Conservation (phyloP, 176 grass and related monocot genomes). For the Oryza nivara region DNA sequence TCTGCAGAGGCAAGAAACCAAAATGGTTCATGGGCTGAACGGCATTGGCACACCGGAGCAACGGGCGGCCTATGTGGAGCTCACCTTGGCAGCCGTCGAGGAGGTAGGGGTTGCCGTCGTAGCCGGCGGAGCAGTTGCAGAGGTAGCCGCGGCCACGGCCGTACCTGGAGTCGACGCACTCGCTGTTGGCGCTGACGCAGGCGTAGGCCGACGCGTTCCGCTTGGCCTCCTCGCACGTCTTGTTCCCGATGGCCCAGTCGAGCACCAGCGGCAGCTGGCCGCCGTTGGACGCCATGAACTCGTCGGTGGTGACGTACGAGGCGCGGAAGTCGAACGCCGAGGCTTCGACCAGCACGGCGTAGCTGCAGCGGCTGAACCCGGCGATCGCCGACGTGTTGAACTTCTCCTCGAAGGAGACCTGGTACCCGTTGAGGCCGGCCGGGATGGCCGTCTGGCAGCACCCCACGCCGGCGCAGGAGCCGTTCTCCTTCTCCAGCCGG, state of each 20-base stretch:
- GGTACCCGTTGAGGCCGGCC: constrained; percentile 38
- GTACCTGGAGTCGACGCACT: constrained; percentile 56
- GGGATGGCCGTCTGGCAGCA: constrained; percentile 84
- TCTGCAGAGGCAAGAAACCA: constrained; percentile 37
- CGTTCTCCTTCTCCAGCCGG: constrained; percentile 24
- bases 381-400: constrained; percentile 35
- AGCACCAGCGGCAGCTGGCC: constrained; percentile 55
- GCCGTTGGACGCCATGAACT: constrained; percentile 25
- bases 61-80: neutral
- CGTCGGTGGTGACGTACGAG: constrained; percentile 49
- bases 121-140: constrained; percentile 72
- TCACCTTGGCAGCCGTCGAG: constrained; percentile 59
- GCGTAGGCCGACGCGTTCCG: constrained; percentile 51
- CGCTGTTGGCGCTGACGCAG: constrained; percentile 48
- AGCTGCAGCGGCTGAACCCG: constrained; percentile 51
- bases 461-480: constrained; percentile 64
- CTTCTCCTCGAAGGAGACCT: constrained; percentile 44
- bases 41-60: neutral
- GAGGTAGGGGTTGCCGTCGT: constrained; percentile 75
- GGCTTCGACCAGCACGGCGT: constrained; percentile 61
- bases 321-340: constrained; percentile 58
- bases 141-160: constrained; percentile 54
- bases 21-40: neutral
- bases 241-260: constrained; percentile 70
- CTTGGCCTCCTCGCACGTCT: constrained; percentile 48